Evolutionary conservation across 2,329 filamentous ascomycete genomes (phyloP).

Genomic region (Alternaria novae-zelandiae): DNA sequence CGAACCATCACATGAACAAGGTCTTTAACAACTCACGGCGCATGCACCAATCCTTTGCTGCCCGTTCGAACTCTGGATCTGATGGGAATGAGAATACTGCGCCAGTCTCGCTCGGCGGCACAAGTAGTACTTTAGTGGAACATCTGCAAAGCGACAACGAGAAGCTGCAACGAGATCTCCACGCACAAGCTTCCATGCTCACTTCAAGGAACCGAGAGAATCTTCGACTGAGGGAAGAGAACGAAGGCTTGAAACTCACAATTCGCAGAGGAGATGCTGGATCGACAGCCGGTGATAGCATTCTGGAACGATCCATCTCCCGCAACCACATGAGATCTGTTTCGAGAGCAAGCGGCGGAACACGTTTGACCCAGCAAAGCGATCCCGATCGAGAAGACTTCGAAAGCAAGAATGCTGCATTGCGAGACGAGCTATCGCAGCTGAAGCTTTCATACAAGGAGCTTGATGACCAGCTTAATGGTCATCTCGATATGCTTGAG

Average conservation of each 20-base stretch:
- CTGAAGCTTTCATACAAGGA: conserved; percentile 90
- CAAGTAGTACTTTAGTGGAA: conserved; percentile 78
- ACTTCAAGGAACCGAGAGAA: conserved; percentile 95
- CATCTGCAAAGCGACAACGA: conserved; percentile 91
- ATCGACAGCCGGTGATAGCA: conserved; percentile 78
- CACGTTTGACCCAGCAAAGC: conserved; percentile 66
- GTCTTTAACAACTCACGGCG: conserved; percentile 49
- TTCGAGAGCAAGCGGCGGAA: conserved; percentile 69
- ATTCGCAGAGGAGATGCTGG: conserved; percentile 72
- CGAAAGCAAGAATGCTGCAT: conserved; percentile 80
- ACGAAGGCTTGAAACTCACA: conserved; percentile 92
- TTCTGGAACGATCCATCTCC: conserved; percentile 92
- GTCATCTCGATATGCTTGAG: conserved; percentile 80
- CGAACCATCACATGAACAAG: conserved; percentile 47
- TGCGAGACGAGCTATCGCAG: conserved; percentile 85
- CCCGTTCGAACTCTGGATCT: conserved; percentile 48
- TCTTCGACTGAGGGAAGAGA: conserved; percentile 93
- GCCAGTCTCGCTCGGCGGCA: conserved; percentile 33
- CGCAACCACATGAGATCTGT: conserved; percentile 76
- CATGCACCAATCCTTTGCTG: conserved; percentile 46
- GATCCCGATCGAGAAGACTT: conserved; percentile 78
- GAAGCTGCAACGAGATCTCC: conserved; percentile 87
- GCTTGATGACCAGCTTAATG: conserved; percentile 80
- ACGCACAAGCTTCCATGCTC: conserved; percentile 96
- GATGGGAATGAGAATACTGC: conserved; percentile 47